Conservation (phyloP, 2,329 filamentous ascomycete species). For the Diaporthe sp. region DNA sequence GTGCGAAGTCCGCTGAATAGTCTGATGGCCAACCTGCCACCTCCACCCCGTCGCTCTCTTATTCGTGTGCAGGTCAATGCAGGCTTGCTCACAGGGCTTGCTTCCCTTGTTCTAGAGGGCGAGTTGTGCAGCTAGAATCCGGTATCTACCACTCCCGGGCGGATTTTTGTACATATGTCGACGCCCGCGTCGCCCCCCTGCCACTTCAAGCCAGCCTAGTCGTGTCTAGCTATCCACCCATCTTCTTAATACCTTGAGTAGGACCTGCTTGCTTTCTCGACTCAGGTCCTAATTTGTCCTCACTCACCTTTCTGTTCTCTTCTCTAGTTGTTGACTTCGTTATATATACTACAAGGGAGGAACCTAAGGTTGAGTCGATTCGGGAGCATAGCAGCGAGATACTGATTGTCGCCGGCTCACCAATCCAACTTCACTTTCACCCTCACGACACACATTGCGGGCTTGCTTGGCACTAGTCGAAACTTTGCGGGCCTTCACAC, state of each 20-base stretch:
- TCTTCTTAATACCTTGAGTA: constrained; percentile 10
- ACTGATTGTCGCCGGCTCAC: background rate
- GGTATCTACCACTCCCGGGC: background rate
- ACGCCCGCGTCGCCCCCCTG: constrained; percentile 1
- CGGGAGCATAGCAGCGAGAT: background rate
- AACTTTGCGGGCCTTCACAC: background rate
- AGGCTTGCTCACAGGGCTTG: background rate
- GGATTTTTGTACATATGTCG: constrained; percentile 3
- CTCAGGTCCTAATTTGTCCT: background rate
- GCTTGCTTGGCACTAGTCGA: background rate
- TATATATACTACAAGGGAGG: background rate
- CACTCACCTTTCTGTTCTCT: background rate
- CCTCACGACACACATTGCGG: background rate
- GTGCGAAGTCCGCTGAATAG: constrained; percentile 13
- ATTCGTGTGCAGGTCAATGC: constrained; percentile 3
- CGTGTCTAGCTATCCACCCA: background rate
- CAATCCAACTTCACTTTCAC: background rate
- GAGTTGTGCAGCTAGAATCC: background rate
- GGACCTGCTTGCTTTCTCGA: background rate
- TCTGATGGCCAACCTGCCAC: background rate
- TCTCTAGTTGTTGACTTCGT: background rate
- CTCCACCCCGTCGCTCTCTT: constrained; percentile 7
- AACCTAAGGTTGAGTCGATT: background rate
- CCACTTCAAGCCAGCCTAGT: constrained; percentile 3
- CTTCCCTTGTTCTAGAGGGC: background rate